Percentiles rank a stretch among this genome's conserved stretches.
Evolutionary conservation across 805 yeast species (phyloP).

Genomic region (Myxozyma mucilagina): DNA sequence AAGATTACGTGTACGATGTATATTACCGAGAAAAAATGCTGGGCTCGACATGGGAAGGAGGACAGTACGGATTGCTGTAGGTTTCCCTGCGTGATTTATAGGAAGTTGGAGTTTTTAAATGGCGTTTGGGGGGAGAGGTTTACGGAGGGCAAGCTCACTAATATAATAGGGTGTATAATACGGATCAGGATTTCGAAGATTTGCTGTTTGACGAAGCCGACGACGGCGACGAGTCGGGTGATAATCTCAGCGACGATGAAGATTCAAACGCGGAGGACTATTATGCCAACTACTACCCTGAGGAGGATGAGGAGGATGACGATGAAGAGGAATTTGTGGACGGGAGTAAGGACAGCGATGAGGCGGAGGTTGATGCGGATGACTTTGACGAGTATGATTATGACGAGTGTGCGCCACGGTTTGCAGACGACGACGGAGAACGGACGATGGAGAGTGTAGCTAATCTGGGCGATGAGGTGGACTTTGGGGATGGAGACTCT

Average conservation of each 20-base stretch:
- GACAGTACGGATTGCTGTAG: conserved; percentile 32
- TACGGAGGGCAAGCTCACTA: too few relatives aligned
- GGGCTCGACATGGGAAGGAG: conserved; percentile 36
- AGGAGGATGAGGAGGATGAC: conserved; percentile 63
- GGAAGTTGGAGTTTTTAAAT: not conserved
- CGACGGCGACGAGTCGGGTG: conserved; percentile 15
- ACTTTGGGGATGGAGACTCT: conserved; percentile 4
- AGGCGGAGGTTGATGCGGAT: conserved; percentile 36
- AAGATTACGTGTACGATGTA: conserved; percentile 91
- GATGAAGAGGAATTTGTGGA: conserved; percentile 39
- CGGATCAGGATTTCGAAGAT: conserved; percentile 17
- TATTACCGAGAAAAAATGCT: conserved; percentile 60
- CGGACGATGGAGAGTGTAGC: conserved; percentile 10
- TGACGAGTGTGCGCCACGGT: conserved; percentile 16
- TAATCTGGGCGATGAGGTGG: conserved; percentile 24
- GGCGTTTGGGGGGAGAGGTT: not conserved
- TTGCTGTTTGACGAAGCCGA: conserved; percentile 25
- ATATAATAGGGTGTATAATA: conserved; percentile 17
- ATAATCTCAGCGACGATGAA: conserved; percentile 39
- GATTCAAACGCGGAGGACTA: conserved; percentile 75
- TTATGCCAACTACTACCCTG: conserved; percentile 92
- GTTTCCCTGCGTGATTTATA: conserved; percentile 8
- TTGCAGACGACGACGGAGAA: conserved; percentile 31
- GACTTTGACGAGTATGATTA: conserved; percentile 29
- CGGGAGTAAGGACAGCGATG: conserved; percentile 44